Base-by-base conservation (phyloP, 768 basidiomycete genomes). In the Flagelloscypha sp. region DNA sequence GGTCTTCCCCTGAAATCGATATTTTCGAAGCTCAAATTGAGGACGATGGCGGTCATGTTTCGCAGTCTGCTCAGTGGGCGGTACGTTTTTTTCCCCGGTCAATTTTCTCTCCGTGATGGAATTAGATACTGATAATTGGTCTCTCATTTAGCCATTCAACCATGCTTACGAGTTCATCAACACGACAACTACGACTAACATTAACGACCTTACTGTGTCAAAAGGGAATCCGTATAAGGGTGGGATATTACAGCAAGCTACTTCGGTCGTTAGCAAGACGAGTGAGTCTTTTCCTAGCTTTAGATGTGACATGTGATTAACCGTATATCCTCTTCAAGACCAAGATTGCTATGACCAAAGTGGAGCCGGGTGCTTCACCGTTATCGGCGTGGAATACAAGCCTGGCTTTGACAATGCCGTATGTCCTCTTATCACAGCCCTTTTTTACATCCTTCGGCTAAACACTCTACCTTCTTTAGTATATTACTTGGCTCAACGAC, bases 401-500 rank as follows among this genome's bases (percentile, higher is more conserved):
- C 64, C 68, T 53, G 81, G 79, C 7, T 74, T 71, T 38, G 62
- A 71, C 42, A 57, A 62, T 39, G 76, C 65, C 22, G 78, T 79
- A 43, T 42, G 66, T 47, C 18, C 22, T 27, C 4, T 22, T 5
- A 1, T 24, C 7, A 11, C 27, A 20, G 33, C 13, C 15, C 12
- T 18, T n/a, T 23, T 7, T 19, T n/a, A 17, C 27, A 17, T 22
- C 24, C 17, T 19, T 38, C 7, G 27, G n/a, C 47, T 63, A 63
- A 33, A 6, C 33, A 49, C 15, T 13, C n/a, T 17, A 2, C 7
- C 23, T 8, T n/a, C 27, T 36, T 24, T 33, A 82, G 70, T 92
- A 90, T 53, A 85, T 92, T 41, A 63, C 74, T 13, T 93, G 89
- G 89, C 71, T 89, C 30, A 58, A 76, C 27, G 64, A 77, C 37